Conservation (phyloP, 2,329 filamentous ascomycete genomes). For the Curvularia sp. region DNA sequence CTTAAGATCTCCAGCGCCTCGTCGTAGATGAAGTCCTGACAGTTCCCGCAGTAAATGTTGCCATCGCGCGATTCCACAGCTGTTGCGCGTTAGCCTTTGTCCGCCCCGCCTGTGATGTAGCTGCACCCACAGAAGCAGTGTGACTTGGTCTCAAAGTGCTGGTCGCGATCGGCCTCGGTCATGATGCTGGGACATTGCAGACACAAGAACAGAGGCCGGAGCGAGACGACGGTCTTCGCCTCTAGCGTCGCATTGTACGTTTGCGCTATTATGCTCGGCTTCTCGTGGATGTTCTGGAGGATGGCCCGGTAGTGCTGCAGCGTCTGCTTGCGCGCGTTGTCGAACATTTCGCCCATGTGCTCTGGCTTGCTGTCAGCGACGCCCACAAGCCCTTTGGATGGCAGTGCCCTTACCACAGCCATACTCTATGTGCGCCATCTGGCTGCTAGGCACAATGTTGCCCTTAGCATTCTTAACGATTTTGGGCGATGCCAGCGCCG, state of each 20-base stretch:
- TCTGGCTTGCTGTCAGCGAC: constrained; percentile 59
- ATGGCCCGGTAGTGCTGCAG: constrained; percentile 76
- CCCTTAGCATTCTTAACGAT: constrained; percentile 54
- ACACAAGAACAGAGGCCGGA: constrained; percentile 64
- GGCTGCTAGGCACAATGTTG: constrained; percentile 48
- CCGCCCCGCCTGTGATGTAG: background rate
- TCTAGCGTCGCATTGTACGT: constrained; percentile 64
- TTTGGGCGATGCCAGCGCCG: constrained; percentile 53
- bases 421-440: constrained; percentile 52
- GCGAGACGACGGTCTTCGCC: constrained; percentile 63
- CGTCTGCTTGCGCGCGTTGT: constrained; percentile 71
- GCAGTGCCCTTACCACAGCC: constrained; percentile 50
- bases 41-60: constrained; percentile 79
- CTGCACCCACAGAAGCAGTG: constrained; percentile 73
- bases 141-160: constrained; percentile 72
- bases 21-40: constrained; percentile 83
- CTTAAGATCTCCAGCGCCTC: constrained; percentile 79
- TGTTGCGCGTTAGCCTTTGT: constrained; percentile 50
- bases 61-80: constrained; percentile 81
- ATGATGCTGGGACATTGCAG: constrained; percentile 72
- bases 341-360: constrained; percentile 74
- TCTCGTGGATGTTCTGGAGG: constrained; percentile 73
- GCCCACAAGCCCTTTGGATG: background rate
- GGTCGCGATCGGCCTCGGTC: constrained; percentile 68
- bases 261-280: constrained; percentile 69